Base-by-base conservation (phyloP, 192 early-diverging fungal genomes). In the Kickxella alabastrina region DNA sequence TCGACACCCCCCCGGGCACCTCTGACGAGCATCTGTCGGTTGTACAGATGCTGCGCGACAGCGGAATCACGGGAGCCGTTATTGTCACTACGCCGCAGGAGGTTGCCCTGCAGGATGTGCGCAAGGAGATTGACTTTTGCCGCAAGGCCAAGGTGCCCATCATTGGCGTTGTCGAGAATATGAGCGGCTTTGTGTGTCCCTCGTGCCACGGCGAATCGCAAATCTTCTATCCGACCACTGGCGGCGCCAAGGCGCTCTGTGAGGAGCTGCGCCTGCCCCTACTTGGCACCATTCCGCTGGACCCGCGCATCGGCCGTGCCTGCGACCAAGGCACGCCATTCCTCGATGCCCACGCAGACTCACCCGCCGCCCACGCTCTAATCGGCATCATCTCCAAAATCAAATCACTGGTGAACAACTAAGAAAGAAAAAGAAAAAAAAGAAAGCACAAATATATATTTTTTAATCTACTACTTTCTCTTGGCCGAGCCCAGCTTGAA, bases 1-100 rank as follows among this genome's bases (percentile, higher is more conserved):
- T 99, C 31, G 96, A 99, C 61, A 99, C 96, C 12, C 96, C 96
- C 6, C 96, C 96, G 4, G 91, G 95, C 18, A 99, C 96, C 3
- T 90, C 91, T 1, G 96, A 99, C 66, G 96, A 99, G 65, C 96
- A 99, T 57, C 69, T 99, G 47, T 87, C 92, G 14, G 80, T 97
- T 2, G 84, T 85, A 0, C 85, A 90, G 57, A 80, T 85, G 59
- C 59, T 99, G 21, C 79, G 84, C 27, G 81, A 85, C 10, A 80
- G 77, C 44, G 84, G 86, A 1, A 88, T 92, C 29, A 87, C 85
- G 26, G 95, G 95, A 4, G 92, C 95, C 4, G 81, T 98, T 28
- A 49, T 98, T 10, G 85, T 98, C 13, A 95, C 93, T 4, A 98
- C 95, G 12, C 95, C 93, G n/a, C 93, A 95, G 65, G 91, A 90